Evolutionary conservation across 2,329 filamentous ascomycete genomes (phyloP), one percentile per base, ranked within the genome.

Genomic region (Cladosporium colombiae): DNA sequence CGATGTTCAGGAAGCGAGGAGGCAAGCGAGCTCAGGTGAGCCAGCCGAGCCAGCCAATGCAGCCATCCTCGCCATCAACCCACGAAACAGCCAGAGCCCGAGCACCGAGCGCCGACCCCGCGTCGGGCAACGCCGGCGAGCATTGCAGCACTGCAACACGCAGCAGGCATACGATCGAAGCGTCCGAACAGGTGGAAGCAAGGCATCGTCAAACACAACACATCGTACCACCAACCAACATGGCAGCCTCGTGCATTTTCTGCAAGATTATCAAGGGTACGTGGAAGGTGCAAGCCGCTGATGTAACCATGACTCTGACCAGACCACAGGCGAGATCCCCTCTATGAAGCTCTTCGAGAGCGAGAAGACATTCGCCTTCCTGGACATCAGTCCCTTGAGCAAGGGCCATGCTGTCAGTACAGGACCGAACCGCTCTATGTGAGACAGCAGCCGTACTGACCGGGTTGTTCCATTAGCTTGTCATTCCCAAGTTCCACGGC

Each of bases 231-330:
- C 50, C 49, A 53, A 27, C 50, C 64, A 65, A 52, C 46, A 76
- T 76, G 74, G 73, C 74, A 21, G 84, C 89, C 63, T 83, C 89
- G 69, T 99, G 95, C 78, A 92, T 98, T 76, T 99, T 99, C 83
- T 99, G 95, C 86, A 96, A 92, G 80, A 98, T 99, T 78, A 90
- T 99, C 83, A 96, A 96, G 86, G 94, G 94, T 87, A 79, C 62
- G 73, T 37, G 27, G 31, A 25, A 13, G n/a, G 40, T 35, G 31
- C 13, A 33, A 58, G 57, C 64, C 57, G 21, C 50, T 21, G 11
- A 46, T 35, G 27, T 40, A 37, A 27, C 21, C 23, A 10, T 49
- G 29, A 64, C 33, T 27, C 61, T 65, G 49, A 66, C 57, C 50
- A 21, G 14, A 23, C 27, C 52, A 67, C 73, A 97, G 93, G 93